Conservation (phyloP, 352 stramenopile genomes). For the Aphanomyces astaci region DNA sequence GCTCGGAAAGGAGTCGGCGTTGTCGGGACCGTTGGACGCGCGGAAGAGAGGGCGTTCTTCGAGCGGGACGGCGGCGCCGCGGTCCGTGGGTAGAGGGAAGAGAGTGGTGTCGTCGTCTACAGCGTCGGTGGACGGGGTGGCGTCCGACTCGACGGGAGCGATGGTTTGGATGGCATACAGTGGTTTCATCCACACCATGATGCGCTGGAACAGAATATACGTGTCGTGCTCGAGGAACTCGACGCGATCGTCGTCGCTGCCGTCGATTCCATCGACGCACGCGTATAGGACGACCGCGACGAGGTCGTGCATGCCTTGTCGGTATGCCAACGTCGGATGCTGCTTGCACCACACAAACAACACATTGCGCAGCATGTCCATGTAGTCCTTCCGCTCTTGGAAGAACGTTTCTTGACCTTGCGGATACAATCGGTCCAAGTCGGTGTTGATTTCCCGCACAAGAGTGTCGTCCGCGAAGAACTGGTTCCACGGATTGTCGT, state of each 20-base stretch:
- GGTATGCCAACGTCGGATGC: slow-evolving; percentile 72
- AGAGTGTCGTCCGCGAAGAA: slow-evolving; percentile 63
- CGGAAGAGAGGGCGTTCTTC: slow-evolving; percentile 10
- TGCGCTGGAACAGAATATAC: slow-evolving; percentile 15
- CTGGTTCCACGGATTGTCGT: slow-evolving; percentile 38
- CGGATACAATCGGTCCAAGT: slow-evolving; percentile 66
- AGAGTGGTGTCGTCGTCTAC: background rate
- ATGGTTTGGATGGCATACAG: slow-evolving; percentile 16
- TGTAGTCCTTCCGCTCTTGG: slow-evolving; percentile 46
- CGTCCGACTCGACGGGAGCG: no score
- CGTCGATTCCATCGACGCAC: slow-evolving; percentile 26
- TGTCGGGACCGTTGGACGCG: background rate
- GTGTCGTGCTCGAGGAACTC: slow-evolving; percentile 19
- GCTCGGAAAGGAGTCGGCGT: background rate
- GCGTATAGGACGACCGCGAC: slow-evolving; percentile 69
- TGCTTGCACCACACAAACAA: slow-evolving; percentile 80
- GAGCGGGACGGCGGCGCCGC: background rate
- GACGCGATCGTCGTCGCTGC: background rate
- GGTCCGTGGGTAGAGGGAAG: background rate
- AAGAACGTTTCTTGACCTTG: slow-evolving; percentile 68
- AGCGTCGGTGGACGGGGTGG: no score
- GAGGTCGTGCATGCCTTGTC: slow-evolving; percentile 81
- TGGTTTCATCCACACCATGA: slow-evolving; percentile 21
- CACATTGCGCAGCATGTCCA: slow-evolving; percentile 58
- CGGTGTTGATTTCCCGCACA: slow-evolving; percentile 74